A percentile compares a stretch with the other conserved stretches of the same genome.
Evolutionary conservation across 1,139 yeast genomes (phyloP).

Genomic region (Saccharomyces pastorianus): DNA sequence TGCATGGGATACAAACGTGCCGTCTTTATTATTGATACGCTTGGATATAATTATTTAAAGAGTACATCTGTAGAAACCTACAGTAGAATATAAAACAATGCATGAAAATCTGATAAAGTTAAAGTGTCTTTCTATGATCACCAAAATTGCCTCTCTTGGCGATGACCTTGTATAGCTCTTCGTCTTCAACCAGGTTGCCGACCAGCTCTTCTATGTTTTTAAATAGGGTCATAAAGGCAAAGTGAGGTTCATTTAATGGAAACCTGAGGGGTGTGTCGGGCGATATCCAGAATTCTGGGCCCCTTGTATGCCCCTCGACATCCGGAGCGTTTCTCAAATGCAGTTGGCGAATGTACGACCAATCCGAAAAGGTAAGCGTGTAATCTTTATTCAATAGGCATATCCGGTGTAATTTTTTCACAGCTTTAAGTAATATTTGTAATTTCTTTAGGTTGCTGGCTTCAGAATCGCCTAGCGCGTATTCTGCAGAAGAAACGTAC

Average conservation of each 20-base stretch:
- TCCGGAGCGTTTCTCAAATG: slow-evolving; percentile 27
- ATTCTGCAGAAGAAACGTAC: not conserved
- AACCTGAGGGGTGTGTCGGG: slow-evolving; percentile 57
- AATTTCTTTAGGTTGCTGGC: slow-evolving; percentile 13
- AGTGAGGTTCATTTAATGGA: slow-evolving; percentile 61
- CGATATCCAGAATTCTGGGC: slow-evolving; percentile 43
- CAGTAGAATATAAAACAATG: not conserved
- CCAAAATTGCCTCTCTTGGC: not conserved
- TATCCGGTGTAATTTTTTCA: slow-evolving; percentile 25
- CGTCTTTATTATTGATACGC: too few species aligned
- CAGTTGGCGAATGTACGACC: slow-evolving; percentile 36
- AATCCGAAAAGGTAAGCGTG: slow-evolving; percentile 38
- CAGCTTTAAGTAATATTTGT: slow-evolving; percentile 22
- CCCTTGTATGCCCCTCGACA: slow-evolving; percentile 15
- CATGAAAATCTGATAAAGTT: not conserved
- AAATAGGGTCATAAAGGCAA: slow-evolving; percentile 37
- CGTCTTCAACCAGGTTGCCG: slow-evolving; percentile 10
- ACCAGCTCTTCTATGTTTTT: slow-evolving; percentile 19
- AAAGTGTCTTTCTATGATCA: not conserved
- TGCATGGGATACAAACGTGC: not conserved
- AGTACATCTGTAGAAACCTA: not conserved
- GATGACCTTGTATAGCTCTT: not conserved
- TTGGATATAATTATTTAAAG: not conserved
- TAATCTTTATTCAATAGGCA: slow-evolving; percentile 32
- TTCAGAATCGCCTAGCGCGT: slow-evolving; percentile 10